phyloP scores from a whole-genome alignment of 225 moss, liverwort and hornwort genomes.

The Asterella californica region DNA sequence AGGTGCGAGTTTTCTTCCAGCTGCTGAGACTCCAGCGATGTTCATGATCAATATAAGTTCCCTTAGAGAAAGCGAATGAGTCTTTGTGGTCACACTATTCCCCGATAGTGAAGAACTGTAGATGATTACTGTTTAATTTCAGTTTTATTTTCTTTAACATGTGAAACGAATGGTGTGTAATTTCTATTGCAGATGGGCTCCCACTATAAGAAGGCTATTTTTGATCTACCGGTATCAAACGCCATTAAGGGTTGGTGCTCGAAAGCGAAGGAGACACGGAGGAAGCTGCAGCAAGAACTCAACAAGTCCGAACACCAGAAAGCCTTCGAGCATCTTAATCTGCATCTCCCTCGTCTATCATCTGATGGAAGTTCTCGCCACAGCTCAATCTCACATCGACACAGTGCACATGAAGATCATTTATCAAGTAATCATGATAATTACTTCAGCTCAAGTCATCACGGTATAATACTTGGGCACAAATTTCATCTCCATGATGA shows the following conservation, averaged over 20 bases:
- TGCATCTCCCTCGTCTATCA: constrained; percentile 7
- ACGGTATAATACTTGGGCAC: background rate
- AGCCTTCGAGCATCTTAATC: background rate
- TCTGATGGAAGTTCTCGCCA: constrained; percentile 5
- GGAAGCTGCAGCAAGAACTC: constrained; percentile 14
- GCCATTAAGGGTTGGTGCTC: constrained; percentile 41
- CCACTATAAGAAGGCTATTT: constrained; percentile 70
- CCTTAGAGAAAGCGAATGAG: background rate
- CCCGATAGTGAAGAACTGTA: background rate
- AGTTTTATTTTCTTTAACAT: background rate
- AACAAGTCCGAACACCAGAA: background rate
- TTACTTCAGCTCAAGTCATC: background rate
- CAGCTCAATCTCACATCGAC: no score
- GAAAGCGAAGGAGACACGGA: constrained; percentile 37
- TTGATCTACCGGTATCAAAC: constrained; percentile 44
- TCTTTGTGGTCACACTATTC: background rate
- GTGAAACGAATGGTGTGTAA: background rate
- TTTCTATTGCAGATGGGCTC: constrained; percentile 61
- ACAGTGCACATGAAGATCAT: background rate
- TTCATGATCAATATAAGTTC: background rate
- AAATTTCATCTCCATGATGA: constrained; percentile 6
- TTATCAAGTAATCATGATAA: background rate
- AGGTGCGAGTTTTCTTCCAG: constrained; percentile 34
- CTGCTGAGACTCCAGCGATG: background rate
- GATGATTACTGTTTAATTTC: background rate